phyloP scores from a whole-genome alignment of 2,329 filamentous ascomycete genomes.

The Orbilia blumenaviensis region DNA sequence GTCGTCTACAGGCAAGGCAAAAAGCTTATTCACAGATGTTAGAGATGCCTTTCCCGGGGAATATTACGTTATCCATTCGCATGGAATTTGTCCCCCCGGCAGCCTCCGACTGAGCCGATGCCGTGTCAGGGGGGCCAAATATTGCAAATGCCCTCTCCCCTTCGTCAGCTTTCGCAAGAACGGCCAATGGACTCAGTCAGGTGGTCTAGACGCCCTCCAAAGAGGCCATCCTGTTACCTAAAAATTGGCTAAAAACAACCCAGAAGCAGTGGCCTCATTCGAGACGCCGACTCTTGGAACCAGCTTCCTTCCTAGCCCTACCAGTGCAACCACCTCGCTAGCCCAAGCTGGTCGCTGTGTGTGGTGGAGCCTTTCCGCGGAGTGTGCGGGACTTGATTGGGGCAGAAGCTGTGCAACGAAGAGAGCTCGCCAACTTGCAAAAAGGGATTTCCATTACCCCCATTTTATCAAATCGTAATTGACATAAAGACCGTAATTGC shows the following conservation, averaged over 20 bases:
- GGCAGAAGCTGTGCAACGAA: conserved; percentile 10
- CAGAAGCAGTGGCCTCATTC: neutral
- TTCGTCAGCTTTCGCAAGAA: conserved; percentile 15
- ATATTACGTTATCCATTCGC: conserved; percentile 41
- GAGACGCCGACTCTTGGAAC: conserved; percentile 52
- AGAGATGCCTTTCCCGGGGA: conserved; percentile 38
- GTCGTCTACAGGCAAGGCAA: neutral
- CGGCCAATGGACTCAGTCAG: conserved; percentile 26
- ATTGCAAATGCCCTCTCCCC: conserved; percentile 5
- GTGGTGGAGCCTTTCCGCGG: conserved; percentile 33
- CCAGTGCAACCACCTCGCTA: neutral
- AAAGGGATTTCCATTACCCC: conserved; percentile 50
- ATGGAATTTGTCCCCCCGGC: conserved; percentile 41
- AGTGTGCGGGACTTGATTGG: conserved; percentile 31
- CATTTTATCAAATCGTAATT: conserved; percentile 54
- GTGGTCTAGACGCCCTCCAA: conserved; percentile 36
- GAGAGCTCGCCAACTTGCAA: conserved; percentile 33
- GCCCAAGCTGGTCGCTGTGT: conserved; percentile 6
- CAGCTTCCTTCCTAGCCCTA: conserved; percentile 11
- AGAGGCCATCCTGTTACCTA: conserved; percentile 39
- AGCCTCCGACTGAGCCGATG: conserved; percentile 30
- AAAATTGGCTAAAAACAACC: conserved; percentile 53
- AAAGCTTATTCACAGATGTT: neutral
- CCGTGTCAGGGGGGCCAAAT: conserved; percentile 36
- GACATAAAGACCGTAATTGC: conserved; percentile 48